Conservation (phyloP, 768 basidiomycete genomes). For the Collybia nuda region DNA sequence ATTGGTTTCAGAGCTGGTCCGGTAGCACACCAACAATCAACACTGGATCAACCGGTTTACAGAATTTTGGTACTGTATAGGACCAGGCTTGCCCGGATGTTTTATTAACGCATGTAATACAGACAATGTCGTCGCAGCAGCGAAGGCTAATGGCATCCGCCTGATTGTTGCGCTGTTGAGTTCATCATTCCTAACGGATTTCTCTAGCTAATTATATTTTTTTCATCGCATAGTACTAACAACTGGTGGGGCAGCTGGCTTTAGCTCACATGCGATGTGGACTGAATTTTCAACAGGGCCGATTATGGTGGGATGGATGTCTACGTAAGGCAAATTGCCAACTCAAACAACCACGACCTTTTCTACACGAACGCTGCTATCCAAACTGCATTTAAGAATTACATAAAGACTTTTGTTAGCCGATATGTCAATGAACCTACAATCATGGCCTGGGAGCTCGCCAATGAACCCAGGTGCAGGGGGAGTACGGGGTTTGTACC, state of each 20-base stretch:
- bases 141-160: constrained; percentile 58
- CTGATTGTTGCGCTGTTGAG: constrained; percentile 58
- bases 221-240: constrained; percentile 59
- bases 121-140: constrained; percentile 55
- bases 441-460: constrained; percentile 47
- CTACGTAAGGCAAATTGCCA: constrained; percentile 55
- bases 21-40: constrained; percentile 50
- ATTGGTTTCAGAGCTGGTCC: constrained; percentile 52
- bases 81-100: too few species aligned
- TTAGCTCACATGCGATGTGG: not conserved
- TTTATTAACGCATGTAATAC: not conserved
- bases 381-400: constrained; percentile 28
- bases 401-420: constrained; percentile 44
- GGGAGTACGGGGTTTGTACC: constrained; percentile 38
- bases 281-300: constrained; percentile 17
- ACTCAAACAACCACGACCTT: constrained; percentile 37
- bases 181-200: not conserved
- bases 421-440: constrained; percentile 57
- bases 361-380: constrained; percentile 38
- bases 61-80: constrained; percentile 30
- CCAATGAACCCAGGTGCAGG: constrained; percentile 44
- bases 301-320: constrained; percentile 72
- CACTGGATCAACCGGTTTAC: constrained; percentile 44
- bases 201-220: not conserved
- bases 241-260: constrained; percentile 41